Base-by-base conservation (phyloP, 805 yeast species). In the Starmerella asiatica region DNA sequence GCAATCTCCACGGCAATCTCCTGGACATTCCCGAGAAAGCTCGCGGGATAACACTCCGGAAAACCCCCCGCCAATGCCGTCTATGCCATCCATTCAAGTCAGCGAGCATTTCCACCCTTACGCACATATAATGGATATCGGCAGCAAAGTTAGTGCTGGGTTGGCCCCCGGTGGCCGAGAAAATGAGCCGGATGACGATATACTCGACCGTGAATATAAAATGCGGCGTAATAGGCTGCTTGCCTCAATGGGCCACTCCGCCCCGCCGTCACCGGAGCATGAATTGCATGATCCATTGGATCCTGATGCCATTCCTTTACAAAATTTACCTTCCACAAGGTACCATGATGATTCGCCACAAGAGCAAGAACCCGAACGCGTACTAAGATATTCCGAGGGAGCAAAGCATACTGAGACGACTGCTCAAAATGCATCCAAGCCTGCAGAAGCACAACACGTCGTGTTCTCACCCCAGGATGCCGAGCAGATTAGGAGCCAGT, bases 101-200 rank as follows among this genome's bases (percentile, higher is more conserved):
- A 47, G 32, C 35, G 44, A 29, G 31, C 47, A 21, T 23, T 28
- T 37, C 9, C 39, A 47, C 28, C 48, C 50, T 14, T 43, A 34
- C 17, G 35, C 36, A 8, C 23, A 42, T 20, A 26, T 56, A 20
- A 38, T 56, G 38, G 60, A 56, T 34, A 44, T 56, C 9, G 59
- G 59, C 15, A 28, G 50, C 3, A 33, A 44, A 18, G 45, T 51
- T 5, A 48, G 55, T 24, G 60, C 59, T 8, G 62, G 63, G 1
- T 35, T 58, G 21, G 61, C 61, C 1, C 61, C 62, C 1, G 61
- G 62, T 1, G 58, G 57, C 1, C 40, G 38, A 2, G 45, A 32
- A n/a, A 4, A 15, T 11, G 35, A 31, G 14, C 39, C 28, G 5
- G 52, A 38, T 1, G 40, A 29, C 11, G 54, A 49, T 30, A 44